Conservation (phyloP, 2,329 filamentous ascomycete genomes). For the Alternaria sp. region DNA sequence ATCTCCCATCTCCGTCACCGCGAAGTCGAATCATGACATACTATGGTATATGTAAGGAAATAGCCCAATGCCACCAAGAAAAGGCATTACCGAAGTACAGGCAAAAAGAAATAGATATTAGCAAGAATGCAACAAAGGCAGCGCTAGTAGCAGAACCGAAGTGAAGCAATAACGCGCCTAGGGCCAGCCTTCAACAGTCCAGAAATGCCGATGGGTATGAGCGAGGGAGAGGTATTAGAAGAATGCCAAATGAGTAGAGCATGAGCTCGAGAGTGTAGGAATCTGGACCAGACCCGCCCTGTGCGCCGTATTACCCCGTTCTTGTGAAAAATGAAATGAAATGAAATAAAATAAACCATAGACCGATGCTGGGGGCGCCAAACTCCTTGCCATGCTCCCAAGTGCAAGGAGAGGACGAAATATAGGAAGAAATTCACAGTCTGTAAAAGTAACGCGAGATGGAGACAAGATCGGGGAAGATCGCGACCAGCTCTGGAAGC, state of each 20-base stretch:
- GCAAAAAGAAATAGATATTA: conserved; percentile 35
- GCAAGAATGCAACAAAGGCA: conserved; percentile 25
- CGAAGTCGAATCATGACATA: conserved; percentile 37
- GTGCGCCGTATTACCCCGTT: conserved; percentile 44
- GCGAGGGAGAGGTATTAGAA: conserved; percentile 47
- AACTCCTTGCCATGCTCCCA: conserved; percentile 47
- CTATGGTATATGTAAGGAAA: conserved; percentile 47
- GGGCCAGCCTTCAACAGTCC: conserved; percentile 49
- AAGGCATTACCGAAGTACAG: conserved; percentile 19
- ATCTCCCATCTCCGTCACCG: conserved; percentile 23
- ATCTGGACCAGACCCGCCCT: conserved; percentile 43
- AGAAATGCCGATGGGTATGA: conserved; percentile 47
- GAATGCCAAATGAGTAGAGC: conserved; percentile 40
- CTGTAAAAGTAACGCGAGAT: conserved; percentile 36
- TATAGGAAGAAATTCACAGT: conserved; percentile 30
- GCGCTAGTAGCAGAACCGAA: conserved; percentile 31
- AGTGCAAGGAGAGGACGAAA: conserved; percentile 38
- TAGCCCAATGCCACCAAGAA: conserved; percentile 28
- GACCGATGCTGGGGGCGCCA: conserved; percentile 21
- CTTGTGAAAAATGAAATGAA: conserved; percentile 25
- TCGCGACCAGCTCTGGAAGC: conserved; percentile 5
- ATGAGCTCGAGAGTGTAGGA: conserved; percentile 43
- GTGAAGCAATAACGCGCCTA: conserved; percentile 38
- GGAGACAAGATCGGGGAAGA: conserved; percentile 27
- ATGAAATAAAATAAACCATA: conserved; percentile 14